Conservation (phyloP, 106 monocot species). For the Allium sativum region DNA sequence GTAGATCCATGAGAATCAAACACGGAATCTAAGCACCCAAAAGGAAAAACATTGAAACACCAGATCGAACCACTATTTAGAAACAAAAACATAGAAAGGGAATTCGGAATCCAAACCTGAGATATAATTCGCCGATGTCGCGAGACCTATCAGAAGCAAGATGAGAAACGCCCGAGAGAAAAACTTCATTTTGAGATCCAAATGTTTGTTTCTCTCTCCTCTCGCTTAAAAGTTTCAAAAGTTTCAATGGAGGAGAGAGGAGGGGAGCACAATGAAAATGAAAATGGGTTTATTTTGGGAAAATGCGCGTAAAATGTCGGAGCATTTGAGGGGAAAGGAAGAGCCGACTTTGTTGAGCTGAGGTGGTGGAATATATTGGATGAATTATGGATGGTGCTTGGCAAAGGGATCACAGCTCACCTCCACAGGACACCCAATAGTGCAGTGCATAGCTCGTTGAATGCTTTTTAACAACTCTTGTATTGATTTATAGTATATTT, state of each 20-base stretch:
- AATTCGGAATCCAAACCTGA: not conserved
- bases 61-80: not conserved
- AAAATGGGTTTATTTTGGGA: not conserved
- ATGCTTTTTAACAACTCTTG: too few relatives aligned
- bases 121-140: not conserved
- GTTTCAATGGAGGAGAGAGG: not conserved
- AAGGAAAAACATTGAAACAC: not conserved
- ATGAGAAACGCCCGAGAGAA: not conserved
- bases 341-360: too few relatives aligned
- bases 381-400: too few relatives aligned
- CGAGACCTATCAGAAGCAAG: not conserved
- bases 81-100: not conserved
- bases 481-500: too few relatives aligned
- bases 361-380: too few relatives aligned
- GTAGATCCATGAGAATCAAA: slow-evolving; percentile 1
- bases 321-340: too few relatives aligned
- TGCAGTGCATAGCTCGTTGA: too few relatives aligned
- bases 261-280: not conserved
- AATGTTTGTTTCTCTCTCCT: not conserved
- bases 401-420: too few relatives aligned
- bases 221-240: not conserved
- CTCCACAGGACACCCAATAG: too few relatives aligned
- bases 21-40: not conserved
- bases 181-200: not conserved
- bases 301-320: too few relatives aligned